phyloP scores from a whole-genome alignment of 2,329 filamentous ascomycete genomes.

The Cladophialophora immunda region DNA sequence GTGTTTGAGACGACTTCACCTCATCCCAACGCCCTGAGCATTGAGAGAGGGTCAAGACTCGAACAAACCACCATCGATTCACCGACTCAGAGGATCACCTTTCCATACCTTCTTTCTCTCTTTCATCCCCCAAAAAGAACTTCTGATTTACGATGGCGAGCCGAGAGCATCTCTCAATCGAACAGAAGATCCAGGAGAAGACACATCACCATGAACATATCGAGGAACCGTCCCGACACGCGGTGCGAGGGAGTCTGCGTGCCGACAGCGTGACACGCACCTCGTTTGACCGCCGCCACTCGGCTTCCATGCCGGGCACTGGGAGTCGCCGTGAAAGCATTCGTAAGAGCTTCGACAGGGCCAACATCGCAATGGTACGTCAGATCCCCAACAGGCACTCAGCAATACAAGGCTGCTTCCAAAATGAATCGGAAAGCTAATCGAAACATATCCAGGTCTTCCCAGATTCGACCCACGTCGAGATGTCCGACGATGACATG shows the following conservation, averaged over 20 bases:
- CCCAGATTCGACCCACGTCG: slow-evolving; percentile 41
- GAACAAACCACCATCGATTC: not conserved
- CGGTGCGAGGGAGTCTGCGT: slow-evolving; percentile 15
- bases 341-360: slow-evolving; percentile 33
- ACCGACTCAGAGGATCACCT: not conserved
- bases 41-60: not conserved
- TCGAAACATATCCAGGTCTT: slow-evolving; percentile 31
- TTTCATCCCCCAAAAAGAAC: too few relatives aligned
- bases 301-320: slow-evolving; percentile 15
- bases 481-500: slow-evolving; percentile 36
- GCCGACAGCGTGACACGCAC: slow-evolving; percentile 22
- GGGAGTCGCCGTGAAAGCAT: slow-evolving; percentile 20
- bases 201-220: slow-evolving; percentile 12
- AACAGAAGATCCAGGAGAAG: slow-evolving; percentile 30
- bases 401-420: not conserved
- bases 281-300: slow-evolving; percentile 31
- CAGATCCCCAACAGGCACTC: not conserved
- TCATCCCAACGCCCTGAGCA: not conserved
- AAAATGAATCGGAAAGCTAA: not conserved
- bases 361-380: slow-evolving; percentile 31
- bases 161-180: slow-evolving; percentile 23
- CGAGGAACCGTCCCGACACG: not conserved
- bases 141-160: slow-evolving; percentile 18
- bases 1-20: not conserved
- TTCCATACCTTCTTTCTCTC: not conserved